A percentile compares a stretch with the other conserved stretches of the same genome.
Evolutionary conservation across 495 filamentous ascomycete genomes (phyloP).

Genomic region (Lepraria neglecta): DNA sequence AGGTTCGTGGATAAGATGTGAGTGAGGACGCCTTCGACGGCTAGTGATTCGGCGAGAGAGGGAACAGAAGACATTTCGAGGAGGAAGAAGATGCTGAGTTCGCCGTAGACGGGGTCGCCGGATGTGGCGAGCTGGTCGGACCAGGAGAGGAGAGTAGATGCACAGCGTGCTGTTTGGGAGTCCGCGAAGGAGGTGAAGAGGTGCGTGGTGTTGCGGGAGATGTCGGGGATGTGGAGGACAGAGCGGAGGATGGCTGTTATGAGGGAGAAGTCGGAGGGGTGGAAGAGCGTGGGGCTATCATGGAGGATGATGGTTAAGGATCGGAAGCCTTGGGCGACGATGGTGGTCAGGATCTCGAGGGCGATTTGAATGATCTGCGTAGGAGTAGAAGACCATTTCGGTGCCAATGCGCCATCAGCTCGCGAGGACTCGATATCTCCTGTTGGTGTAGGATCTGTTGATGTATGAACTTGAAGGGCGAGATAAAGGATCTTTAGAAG

Average conservation of each 20-base stretch:
- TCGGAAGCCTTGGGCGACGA: slow-evolving; percentile 77
- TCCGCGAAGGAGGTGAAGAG: slow-evolving; percentile 61
- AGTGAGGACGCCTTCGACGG: slow-evolving; percentile 72
- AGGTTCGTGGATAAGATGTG: slow-evolving; percentile 73
- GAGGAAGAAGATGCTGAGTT: slow-evolving; percentile 78
- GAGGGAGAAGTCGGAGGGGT: slow-evolving; percentile 70
- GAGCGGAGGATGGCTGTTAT: slow-evolving; percentile 85
- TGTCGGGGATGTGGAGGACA: slow-evolving; percentile 63
- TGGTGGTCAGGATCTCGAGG: slow-evolving; percentile 64
- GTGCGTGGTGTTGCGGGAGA: slow-evolving; percentile 52
- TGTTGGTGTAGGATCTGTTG: slow-evolving; percentile 13
- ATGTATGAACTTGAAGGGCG: slow-evolving; percentile 56
- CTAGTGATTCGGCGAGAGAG: slow-evolving; percentile 79
- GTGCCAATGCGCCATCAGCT: slow-evolving; percentile 29
- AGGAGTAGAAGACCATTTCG: slow-evolving; percentile 10
- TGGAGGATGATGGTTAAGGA: slow-evolving; percentile 71
- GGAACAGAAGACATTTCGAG: slow-evolving; percentile 78
- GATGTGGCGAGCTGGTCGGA: slow-evolving; percentile 67
- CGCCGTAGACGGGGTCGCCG: slow-evolving; percentile 89
- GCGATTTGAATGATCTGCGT: slow-evolving; percentile 40
- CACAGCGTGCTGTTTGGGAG: slow-evolving; percentile 63
- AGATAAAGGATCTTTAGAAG: slow-evolving; percentile 83
- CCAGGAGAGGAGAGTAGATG: slow-evolving; percentile 89
- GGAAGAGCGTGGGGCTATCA: slow-evolving; percentile 46
- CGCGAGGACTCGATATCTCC: slow-evolving; percentile 12